Evolutionary conservation across 495 filamentous ascomycete species (phyloP).

Genomic region (Talaromyces proteolyticus): DNA sequence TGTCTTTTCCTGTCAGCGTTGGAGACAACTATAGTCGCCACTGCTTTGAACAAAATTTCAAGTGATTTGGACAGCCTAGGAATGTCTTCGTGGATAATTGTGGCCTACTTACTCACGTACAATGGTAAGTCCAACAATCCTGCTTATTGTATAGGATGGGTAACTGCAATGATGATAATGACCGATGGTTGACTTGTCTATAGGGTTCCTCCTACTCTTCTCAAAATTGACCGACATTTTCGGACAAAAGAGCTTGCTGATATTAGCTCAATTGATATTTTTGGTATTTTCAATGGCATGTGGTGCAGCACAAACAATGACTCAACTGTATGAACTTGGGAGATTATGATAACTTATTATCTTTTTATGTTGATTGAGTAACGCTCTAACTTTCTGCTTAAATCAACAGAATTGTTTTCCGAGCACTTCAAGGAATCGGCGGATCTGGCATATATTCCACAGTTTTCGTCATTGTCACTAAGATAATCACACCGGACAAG

Average conservation of each 20-base stretch:
- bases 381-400: too few species aligned
- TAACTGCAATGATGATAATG: too few species aligned
- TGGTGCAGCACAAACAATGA: slow-evolving; percentile 35
- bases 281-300: slow-evolving; percentile 49
- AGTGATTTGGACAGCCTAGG: slow-evolving; percentile 40
- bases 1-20: slow-evolving; percentile 51
- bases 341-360: background rate
- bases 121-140: slow-evolving; percentile 31
- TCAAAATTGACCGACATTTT: slow-evolving; percentile 47
- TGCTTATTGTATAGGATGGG: too few species aligned
- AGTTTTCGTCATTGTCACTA: slow-evolving; percentile 45
- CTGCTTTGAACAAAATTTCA: slow-evolving; percentile 49
- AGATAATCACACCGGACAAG: slow-evolving; percentile 36
- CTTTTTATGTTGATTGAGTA: too few species aligned
- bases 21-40: slow-evolving; percentile 54
- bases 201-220: slow-evolving; percentile 18
- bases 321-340: slow-evolving; percentile 32
- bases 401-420: slow-evolving; percentile 28
- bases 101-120: slow-evolving; percentile 48
- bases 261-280: slow-evolving; percentile 43
- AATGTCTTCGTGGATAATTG: slow-evolving; percentile 46
- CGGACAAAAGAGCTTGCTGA: slow-evolving; percentile 41
- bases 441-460: slow-evolving; percentile 44
- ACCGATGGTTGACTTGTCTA: too few species aligned
- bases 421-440: slow-evolving; percentile 36